phyloP scores from a whole-genome alignment of 176 grass and related monocot species.

The Alopecurus myosuroides region DNA sequence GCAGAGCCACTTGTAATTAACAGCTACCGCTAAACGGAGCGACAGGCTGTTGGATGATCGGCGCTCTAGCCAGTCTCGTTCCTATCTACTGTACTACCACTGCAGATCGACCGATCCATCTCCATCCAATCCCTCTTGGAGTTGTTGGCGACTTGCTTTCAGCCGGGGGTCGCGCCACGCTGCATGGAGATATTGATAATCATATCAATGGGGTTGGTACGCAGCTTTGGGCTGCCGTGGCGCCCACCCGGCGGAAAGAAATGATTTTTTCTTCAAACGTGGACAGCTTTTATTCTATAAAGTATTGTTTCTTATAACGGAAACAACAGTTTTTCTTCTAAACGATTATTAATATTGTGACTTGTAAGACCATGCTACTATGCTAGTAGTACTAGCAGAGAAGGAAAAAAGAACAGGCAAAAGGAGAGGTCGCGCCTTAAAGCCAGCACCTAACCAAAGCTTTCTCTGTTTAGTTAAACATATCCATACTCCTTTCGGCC shows the following conservation, averaged over 20 bases:
- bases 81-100: too few relatives aligned
- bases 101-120: neutral
- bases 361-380: neutral
- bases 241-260: neutral
- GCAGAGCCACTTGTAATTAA: neutral
- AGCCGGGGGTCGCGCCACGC: neutral
- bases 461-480: neutral
- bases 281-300: neutral
- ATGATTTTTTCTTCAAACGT: neutral
- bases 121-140: neutral
- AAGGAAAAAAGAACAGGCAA: neutral
- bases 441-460: neutral
- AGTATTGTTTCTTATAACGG: neutral
- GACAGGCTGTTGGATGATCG: neutral
- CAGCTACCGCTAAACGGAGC: neutral
- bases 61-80: neutral
- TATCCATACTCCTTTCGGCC: neutral
- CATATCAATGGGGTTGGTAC: neutral
- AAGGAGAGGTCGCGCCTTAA: neutral
- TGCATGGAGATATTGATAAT: neutral
- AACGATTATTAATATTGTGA: neutral
- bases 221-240: neutral
- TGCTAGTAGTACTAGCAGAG: neutral
- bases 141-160: neutral
- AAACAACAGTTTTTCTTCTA: neutral